phyloP scores from a whole-genome alignment of 2,329 filamentous ascomycete species.

The Aspergillus melleus region DNA sequence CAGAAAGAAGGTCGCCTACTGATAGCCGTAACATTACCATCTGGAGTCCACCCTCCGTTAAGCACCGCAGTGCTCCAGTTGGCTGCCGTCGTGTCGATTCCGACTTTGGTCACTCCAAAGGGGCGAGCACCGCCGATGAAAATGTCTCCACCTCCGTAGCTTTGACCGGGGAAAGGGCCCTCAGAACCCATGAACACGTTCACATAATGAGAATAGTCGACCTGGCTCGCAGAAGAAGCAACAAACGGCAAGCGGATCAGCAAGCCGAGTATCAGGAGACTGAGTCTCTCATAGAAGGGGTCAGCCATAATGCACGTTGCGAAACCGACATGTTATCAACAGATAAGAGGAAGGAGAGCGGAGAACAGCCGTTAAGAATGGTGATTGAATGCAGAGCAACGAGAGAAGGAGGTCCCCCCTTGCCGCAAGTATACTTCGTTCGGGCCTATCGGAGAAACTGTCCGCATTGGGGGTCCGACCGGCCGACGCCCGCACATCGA shows the following conservation, averaged over 20 bases:
- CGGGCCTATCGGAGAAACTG: constrained; percentile 18
- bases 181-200: constrained; percentile 51
- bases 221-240: not conserved
- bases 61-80: constrained; percentile 38
- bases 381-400: no score
- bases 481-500: constrained; percentile 22
- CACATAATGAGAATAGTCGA: constrained; percentile 40
- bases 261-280: not conserved
- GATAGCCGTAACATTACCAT: constrained; percentile 54
- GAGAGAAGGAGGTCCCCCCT: not conserved
- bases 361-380: not conserved
- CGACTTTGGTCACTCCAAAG: constrained; percentile 47
- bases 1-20: constrained; percentile 9
- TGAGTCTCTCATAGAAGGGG: not conserved
- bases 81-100: constrained; percentile 40
- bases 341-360: not conserved
- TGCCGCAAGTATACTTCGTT: not conserved
- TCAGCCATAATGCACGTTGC: not conserved
- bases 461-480: constrained; percentile 10
- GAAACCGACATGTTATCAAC: not conserved
- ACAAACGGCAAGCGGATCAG: not conserved
- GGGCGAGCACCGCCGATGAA: constrained; percentile 47
- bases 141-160: constrained; percentile 44
- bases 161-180: constrained; percentile 43
- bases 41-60: constrained; percentile 48